Percentiles rank a stretch among this genome's conserved stretches.
These are phyloP conservation scores for Colletotrichum camelliae DNA, from an alignment of 2,329 filamentous ascomycete species.

Conservation along the genomic window DNA sequence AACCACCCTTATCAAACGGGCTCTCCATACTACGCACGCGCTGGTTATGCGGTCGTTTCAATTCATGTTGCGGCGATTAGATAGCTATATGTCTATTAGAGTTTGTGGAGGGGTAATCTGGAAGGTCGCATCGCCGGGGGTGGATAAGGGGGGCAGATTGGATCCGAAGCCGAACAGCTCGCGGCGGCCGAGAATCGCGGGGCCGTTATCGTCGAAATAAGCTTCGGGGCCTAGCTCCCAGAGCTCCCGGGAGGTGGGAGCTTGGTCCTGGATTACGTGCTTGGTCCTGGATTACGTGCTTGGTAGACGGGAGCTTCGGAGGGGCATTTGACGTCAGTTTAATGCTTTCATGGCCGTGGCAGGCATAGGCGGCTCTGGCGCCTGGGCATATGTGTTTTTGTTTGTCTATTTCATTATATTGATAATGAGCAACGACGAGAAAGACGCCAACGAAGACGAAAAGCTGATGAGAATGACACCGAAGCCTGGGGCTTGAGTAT, in stretches of 20 bases:
- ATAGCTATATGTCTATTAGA: not conserved
- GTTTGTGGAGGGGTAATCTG: not conserved
- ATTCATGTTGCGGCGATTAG: not conserved
- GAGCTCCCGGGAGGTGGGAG: not conserved
- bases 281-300: not conserved
- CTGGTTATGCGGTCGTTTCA: not conserved
- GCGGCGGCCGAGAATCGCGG: not conserved
- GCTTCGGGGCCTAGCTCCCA: not conserved
- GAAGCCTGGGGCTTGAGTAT: not conserved
- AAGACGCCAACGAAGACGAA: not conserved
- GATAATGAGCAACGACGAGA: not conserved
- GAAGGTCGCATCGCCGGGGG: not conserved
- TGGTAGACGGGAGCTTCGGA: not conserved
- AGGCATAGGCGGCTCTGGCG: not conserved
- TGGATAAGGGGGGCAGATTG: not conserved
- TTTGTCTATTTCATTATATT: not conserved
- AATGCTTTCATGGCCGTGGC: not conserved
- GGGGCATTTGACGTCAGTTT: not conserved
- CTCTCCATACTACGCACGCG: fast-evolving
- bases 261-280: not conserved
- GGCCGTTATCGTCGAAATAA: not conserved
- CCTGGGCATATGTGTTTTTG: not conserved
- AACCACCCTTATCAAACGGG: not conserved
- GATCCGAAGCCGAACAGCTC: not conserved
- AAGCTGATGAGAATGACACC: not conserved